Conservation (phyloP, 1,139 yeast species). For the Lodderomyces parapsilosis region DNA sequence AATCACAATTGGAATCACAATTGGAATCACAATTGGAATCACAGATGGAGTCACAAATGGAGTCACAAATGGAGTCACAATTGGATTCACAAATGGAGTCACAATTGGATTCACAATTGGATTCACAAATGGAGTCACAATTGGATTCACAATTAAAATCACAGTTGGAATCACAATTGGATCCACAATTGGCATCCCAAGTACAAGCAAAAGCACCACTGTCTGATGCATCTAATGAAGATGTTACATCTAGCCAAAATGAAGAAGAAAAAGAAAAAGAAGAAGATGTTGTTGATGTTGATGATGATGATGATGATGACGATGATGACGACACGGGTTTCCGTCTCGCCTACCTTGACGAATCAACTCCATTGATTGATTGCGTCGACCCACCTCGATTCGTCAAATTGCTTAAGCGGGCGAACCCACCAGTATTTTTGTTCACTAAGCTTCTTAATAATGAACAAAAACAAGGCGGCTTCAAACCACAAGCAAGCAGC, state of each 20-base stretch:
- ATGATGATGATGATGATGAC: not conserved
- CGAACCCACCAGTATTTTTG: constrained; percentile 7
- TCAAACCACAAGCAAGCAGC: not conserved
- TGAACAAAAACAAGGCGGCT: not conserved
- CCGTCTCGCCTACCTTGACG: constrained; percentile 6
- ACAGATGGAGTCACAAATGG: not conserved
- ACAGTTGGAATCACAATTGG: not conserved
- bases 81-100: not conserved
- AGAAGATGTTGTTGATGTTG: constrained; percentile 12
- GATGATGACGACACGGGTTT: not conserved
- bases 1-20: not conserved
- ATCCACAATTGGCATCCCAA: not conserved
- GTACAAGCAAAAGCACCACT: not conserved
- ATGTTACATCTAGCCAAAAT: not conserved
- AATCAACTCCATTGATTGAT: constrained; percentile 6
- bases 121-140: not conserved
- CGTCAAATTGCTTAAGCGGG: not conserved
- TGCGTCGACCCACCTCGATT: not conserved
- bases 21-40: not conserved
- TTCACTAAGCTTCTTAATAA: not conserved
- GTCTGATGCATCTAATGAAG: no score
- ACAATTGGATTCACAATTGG: constrained; percentile 1
- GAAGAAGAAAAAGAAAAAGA: constrained; percentile 9
- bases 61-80: not conserved
- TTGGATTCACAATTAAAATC: not conserved